Evolutionary conservation across 78 protist species (phyloP).

Genomic region (Dictyostelium capitatum): DNA sequence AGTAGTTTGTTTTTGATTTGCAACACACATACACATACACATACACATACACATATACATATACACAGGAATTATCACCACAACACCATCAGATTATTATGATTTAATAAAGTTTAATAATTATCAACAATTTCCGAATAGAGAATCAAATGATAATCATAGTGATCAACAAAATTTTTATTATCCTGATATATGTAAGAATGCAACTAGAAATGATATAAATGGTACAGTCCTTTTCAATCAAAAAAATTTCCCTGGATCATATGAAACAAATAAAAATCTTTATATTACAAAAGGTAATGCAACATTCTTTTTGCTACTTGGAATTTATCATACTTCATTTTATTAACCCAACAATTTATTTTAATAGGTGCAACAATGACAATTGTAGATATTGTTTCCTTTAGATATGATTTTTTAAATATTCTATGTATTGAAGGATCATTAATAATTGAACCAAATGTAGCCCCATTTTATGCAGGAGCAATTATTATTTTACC

Average conservation of each 20-base stretch:
- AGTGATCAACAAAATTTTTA: not conserved
- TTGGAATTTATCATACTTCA: too few relatives aligned
- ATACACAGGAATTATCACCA: too few relatives aligned
- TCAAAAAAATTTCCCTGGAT: not conserved
- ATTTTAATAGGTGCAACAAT: not conserved
- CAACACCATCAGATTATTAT: not conserved
- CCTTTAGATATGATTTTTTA: not conserved
- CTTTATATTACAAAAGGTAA: conserved; percentile 2
- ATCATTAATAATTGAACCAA: not conserved
- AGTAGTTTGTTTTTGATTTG: too few relatives aligned
- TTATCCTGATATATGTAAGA: not conserved
- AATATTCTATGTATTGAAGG: conserved; percentile 8
- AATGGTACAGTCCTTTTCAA: not conserved
- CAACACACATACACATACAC: too few relatives aligned
- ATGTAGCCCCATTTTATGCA: not conserved
- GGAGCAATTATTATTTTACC: not conserved
- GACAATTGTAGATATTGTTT: too few relatives aligned
- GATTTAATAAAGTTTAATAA: not conserved
- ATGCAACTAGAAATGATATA: not conserved
- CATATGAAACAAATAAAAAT: not conserved
- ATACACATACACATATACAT: too few relatives aligned
- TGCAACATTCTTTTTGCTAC: too few relatives aligned
- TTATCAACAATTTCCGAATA: not conserved
- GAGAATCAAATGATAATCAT: not conserved
- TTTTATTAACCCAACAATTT: too few relatives aligned